These are phyloP conservation scores for Aspergillus incahuasiensis DNA, from an alignment of 495 filamentous ascomycete genomes.

Conservation along the genomic window DNA sequence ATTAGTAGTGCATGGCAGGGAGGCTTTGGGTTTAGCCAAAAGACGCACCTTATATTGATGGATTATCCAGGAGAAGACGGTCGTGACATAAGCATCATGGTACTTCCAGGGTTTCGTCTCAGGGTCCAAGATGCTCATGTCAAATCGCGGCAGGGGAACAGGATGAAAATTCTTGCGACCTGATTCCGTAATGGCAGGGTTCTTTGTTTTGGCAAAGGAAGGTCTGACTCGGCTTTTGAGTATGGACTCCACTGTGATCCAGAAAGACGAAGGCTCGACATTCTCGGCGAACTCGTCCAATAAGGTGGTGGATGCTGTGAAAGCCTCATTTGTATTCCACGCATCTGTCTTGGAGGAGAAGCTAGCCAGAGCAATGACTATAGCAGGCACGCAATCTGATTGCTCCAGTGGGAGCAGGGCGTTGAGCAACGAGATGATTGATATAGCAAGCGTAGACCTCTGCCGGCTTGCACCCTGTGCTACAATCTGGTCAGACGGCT, in stretches of 20 bases:
- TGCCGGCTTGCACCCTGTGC: slow-evolving; percentile 17
- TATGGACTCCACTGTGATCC: slow-evolving; percentile 52
- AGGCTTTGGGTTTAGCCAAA: no score
- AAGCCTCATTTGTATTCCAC: slow-evolving; percentile 46
- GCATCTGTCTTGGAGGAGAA: slow-evolving; percentile 49
- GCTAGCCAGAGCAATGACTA: slow-evolving; percentile 35
- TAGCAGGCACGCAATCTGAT: slow-evolving; percentile 17
- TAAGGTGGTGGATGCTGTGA: slow-evolving; percentile 31
- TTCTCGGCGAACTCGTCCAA: slow-evolving; percentile 32
- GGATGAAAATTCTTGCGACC: slow-evolving; percentile 58
- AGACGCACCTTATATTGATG: slow-evolving; percentile 36
- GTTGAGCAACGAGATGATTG: slow-evolving; percentile 26
- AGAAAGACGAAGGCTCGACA: slow-evolving; percentile 17
- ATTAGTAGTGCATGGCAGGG: no score
- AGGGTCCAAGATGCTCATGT: slow-evolving; percentile 44
- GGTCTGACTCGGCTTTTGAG: slow-evolving; percentile 55
- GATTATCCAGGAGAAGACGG: slow-evolving; percentile 65
- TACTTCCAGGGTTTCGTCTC: slow-evolving; percentile 71
- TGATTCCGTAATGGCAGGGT: slow-evolving; percentile 55
- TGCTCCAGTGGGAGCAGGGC: slow-evolving; percentile 17
- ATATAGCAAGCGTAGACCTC: slow-evolving; percentile 28
- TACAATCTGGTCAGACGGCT: background rate
- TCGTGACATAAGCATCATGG: slow-evolving; percentile 52
- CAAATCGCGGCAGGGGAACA: slow-evolving; percentile 34
- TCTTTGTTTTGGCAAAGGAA: slow-evolving; percentile 64